Conservation (phyloP, 1,284 basidiomycete genomes). For the Ustilago bromivora region DNA sequence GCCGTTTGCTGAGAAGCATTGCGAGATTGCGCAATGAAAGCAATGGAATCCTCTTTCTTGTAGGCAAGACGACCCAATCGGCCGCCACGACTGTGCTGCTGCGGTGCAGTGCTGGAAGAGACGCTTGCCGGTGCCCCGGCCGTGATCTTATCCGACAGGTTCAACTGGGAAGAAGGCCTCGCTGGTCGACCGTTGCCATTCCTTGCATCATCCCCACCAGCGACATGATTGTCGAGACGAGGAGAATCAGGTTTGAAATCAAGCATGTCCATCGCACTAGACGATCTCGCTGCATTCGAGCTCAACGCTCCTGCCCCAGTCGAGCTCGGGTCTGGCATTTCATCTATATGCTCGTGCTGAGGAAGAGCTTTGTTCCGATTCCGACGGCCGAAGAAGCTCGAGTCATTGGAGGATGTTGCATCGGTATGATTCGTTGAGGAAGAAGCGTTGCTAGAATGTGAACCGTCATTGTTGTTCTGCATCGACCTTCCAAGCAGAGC, state of each 20-base stretch:
- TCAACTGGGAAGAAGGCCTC: slow-evolving; percentile 36
- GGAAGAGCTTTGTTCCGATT: slow-evolving; percentile 18
- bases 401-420: slow-evolving; percentile 18
- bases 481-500: slow-evolving; percentile 24
- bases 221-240: not conserved
- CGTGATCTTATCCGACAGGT: slow-evolving; percentile 17
- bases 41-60: slow-evolving; percentile 50
- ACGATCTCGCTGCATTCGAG: slow-evolving; percentile 10
- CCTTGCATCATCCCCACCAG: not conserved
- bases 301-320: not conserved
- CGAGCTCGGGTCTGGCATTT: not conserved
- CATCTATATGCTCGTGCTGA: slow-evolving; percentile 12
- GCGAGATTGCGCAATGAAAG: slow-evolving; percentile 39
- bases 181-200: not conserved
- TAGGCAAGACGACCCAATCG: slow-evolving; percentile 47
- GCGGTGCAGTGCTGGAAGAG: slow-evolving; percentile 5
- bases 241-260: slow-evolving; percentile 17
- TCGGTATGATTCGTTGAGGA: slow-evolving; percentile 31
- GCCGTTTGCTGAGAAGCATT: slow-evolving; percentile 27
- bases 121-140: not conserved
- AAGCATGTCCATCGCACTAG: slow-evolving; percentile 32
- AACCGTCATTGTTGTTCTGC: slow-evolving; percentile 4
- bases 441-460: slow-evolving; percentile 22
- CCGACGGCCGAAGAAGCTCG: slow-evolving; percentile 36
- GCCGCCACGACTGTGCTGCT: slow-evolving; percentile 27